Percentiles rank a stretch among this genome's conserved stretches.
phyloP scores from a whole-genome alignment of 805 yeast species.

The Barnettozyma wickerhamii region DNA sequence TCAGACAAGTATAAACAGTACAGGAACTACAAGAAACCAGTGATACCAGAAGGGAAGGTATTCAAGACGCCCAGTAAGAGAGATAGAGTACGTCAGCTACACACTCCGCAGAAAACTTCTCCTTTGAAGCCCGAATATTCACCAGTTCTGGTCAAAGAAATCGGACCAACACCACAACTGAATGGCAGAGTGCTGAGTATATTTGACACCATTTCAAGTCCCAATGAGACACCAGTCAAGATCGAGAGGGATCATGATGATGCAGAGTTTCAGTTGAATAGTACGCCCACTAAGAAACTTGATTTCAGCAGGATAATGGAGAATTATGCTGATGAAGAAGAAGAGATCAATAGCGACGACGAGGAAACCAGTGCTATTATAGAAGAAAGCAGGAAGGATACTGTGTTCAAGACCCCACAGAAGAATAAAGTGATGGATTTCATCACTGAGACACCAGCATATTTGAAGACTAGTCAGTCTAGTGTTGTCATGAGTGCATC shows the following conservation, averaged over 20 bases:
- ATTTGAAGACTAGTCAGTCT: constrained; percentile 25
- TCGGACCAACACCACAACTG: constrained; percentile 88
- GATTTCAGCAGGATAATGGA: constrained; percentile 12
- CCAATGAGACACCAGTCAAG: constrained; percentile 15
- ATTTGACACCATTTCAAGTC: constrained; percentile 42
- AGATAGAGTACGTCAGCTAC: constrained; percentile 8
- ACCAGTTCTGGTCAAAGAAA: constrained; percentile 28
- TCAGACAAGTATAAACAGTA: constrained; percentile 24
- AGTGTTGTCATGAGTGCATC: constrained; percentile 13
- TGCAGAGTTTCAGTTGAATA: background rate
- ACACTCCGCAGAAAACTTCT: constrained; percentile 23
- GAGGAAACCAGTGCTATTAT: background rate
- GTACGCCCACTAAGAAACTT: constrained; percentile 11
- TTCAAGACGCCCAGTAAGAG: constrained; percentile 28
- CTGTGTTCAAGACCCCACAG: constrained; percentile 19
- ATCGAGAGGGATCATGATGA: background rate
- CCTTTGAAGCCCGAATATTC: constrained; percentile 12
- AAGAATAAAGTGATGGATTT: constrained; percentile 6
- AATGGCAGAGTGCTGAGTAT: constrained; percentile 72
- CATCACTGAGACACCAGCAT: constrained; percentile 38
- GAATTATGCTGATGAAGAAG: constrained; percentile 6
- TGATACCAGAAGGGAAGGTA: constrained; percentile 26
- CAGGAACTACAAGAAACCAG: constrained; percentile 3
- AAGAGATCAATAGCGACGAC: constrained; percentile 2
- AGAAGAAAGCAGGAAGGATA: background rate